phyloP scores from a whole-genome alignment of 2,329 filamentous ascomycete species.

The Pseudogymnoascus sp. region DNA sequence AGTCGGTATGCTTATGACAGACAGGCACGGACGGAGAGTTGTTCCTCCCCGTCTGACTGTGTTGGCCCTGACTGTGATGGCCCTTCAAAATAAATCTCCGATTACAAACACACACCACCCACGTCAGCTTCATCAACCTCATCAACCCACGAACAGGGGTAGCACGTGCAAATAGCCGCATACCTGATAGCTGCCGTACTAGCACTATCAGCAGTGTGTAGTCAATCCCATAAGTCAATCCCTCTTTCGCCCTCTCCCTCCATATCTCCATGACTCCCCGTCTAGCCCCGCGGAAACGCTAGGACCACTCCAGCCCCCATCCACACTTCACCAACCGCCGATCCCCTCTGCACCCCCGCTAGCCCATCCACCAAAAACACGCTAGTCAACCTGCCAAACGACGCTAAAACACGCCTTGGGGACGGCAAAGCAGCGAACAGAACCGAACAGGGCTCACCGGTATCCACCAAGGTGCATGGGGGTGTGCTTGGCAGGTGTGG shows the following conservation, averaged over 20 bases:
- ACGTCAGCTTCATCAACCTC: background rate
- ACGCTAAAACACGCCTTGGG: slow-evolving; percentile 5
- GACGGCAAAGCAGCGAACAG: background rate
- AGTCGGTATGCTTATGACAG: background rate
- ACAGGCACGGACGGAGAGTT: background rate
- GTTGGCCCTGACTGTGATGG: background rate
- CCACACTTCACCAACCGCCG: background rate
- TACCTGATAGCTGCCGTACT: background rate
- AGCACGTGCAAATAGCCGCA: background rate
- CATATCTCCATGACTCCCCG: too few species aligned
- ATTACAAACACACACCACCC: background rate
- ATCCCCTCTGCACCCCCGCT: background rate
- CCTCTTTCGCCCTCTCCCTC: background rate
- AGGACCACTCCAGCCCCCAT: background rate
- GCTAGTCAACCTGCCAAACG: background rate
- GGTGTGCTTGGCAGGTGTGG: background rate
- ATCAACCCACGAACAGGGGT: background rate
- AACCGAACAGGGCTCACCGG: background rate
- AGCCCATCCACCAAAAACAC: background rate
- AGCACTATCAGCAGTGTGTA: too few species aligned
- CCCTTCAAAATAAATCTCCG: background rate
- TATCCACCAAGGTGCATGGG: background rate
- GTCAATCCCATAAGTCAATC: background rate
- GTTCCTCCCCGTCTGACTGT: background rate
- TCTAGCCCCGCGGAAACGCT: background rate